A percentile compares a stretch with the other conserved stretches of the same genome.
These are phyloP conservation scores for Lotmaria passim DNA, from an alignment of 208 protist genomes.

Conservation along the genomic window DNA sequence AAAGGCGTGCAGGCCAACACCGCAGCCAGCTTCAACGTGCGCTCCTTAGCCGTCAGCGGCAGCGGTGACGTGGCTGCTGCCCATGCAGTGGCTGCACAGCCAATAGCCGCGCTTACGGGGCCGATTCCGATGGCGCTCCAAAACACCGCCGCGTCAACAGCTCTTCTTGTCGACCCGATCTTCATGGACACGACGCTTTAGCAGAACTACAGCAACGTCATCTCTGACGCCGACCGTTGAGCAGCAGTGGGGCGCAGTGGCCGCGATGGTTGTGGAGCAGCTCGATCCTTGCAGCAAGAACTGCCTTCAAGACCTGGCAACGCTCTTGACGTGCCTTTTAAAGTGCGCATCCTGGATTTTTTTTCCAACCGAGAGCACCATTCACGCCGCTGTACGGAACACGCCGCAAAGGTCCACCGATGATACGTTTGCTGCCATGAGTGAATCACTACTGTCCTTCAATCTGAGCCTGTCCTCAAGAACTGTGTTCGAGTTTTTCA, in stretches of 20 bases:
- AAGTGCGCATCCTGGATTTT: too few species aligned
- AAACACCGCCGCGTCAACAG: background rate
- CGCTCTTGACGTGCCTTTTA: too few species aligned
- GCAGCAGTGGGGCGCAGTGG: constrained; percentile 31
- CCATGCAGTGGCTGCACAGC: background rate
- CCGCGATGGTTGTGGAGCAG: constrained; percentile 8
- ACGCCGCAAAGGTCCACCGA: too few species aligned
- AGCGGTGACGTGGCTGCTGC: background rate
- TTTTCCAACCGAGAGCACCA: too few species aligned
- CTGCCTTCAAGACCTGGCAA: too few species aligned
- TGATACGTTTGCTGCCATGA: too few species aligned
- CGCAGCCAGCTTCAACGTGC: background rate
- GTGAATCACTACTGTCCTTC: too few species aligned
- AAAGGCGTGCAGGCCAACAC: constrained; percentile 1
- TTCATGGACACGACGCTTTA: constrained; percentile 19
- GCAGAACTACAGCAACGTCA: constrained; percentile 27
- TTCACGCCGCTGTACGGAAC: too few species aligned
- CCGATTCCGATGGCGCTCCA: background rate
- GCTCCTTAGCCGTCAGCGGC: background rate
- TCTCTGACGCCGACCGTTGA: constrained; percentile 33
- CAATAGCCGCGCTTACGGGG: constrained; percentile 3
- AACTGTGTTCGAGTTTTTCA: too few species aligned
- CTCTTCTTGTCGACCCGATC: constrained; percentile 20
- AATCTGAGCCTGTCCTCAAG: too few species aligned
- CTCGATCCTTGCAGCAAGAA: background rate